Percentiles rank a stretch among this genome's conserved stretches.
These are phyloP conservation scores for Mortierella sp. DNA, from an alignment of 371 early-diverging fungal genomes.

Conservation along the genomic window DNA sequence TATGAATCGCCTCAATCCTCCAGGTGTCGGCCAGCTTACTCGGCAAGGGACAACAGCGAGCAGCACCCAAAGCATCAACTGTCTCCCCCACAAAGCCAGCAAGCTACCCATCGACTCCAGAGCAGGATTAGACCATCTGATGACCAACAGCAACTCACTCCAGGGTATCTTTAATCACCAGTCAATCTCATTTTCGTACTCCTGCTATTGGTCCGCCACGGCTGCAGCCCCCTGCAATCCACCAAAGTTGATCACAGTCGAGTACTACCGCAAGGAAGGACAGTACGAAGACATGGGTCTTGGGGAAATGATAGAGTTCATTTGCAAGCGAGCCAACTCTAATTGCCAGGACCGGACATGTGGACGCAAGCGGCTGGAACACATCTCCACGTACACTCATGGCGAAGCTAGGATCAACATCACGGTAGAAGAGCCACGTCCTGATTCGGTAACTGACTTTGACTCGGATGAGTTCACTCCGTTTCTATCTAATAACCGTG, in stretches of 20 bases:
- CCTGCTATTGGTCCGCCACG: conserved; percentile 62
- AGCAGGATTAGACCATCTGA: conserved; percentile 66
- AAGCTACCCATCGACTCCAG: conserved; percentile 61
- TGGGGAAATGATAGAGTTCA: conserved; percentile 62
- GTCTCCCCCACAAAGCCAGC: conserved; percentile 7
- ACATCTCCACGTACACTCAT: conserved; percentile 67
- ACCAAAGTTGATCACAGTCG: conserved; percentile 61
- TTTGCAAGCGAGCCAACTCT: conserved; percentile 56
- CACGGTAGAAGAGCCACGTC: conserved; percentile 38
- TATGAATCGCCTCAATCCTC: conserved; percentile 20
- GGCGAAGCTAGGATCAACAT: conserved; percentile 62
- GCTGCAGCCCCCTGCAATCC: conserved; percentile 67
- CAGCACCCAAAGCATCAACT: not conserved
- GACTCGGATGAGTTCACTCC: conserved; percentile 38
- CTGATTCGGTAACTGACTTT: conserved; percentile 30
- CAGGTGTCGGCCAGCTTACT: not conserved
- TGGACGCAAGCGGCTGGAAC: conserved; percentile 59
- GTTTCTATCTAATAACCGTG: conserved; percentile 19
- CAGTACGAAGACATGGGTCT: conserved; percentile 61
- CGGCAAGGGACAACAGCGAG: conserved; percentile 9
- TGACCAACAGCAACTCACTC: conserved; percentile 66
- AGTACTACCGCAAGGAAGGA: conserved; percentile 62
- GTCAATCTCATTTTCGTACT: conserved; percentile 62
- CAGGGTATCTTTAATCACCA: conserved; percentile 69
- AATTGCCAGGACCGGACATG: conserved; percentile 58